phyloP scores from a whole-genome alignment of 164 flowering plant genomes.

The Malania oleifera region DNA sequence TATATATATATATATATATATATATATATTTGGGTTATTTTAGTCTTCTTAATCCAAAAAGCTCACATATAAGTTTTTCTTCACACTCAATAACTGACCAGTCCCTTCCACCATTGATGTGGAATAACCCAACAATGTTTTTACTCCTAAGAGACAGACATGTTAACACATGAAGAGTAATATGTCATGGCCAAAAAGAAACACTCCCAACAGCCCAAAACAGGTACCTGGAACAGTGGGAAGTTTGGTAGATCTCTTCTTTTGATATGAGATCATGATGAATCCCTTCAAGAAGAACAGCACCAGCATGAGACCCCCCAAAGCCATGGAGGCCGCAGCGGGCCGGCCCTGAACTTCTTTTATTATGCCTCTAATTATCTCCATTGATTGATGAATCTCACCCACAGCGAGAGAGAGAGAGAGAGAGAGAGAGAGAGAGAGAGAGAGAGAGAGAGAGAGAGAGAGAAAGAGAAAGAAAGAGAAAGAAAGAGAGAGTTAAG shows the following conservation, averaged over 20 bases:
- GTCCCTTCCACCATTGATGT: too few species aligned
- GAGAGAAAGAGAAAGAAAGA: neutral
- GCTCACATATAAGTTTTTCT: too few species aligned
- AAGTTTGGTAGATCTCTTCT: neutral
- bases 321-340: conserved; percentile 14
- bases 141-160: too few species aligned
- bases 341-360: conserved; percentile 16
- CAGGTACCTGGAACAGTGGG: conserved; percentile 34
- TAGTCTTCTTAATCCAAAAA: too few species aligned
- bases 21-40: too few species aligned
- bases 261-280: neutral
- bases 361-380: neutral
- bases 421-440: neutral
- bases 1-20: too few species aligned
- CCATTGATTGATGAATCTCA: neutral
- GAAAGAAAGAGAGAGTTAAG: too few species aligned
- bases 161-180: too few species aligned
- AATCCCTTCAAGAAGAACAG: conserved; percentile 2
- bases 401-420: too few species aligned
- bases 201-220: neutral
- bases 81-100: too few species aligned
- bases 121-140: too few species aligned
- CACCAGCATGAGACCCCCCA: conserved; percentile 20
- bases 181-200: too few species aligned
- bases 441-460: neutral